Evolutionary conservation across 2,329 filamentous ascomycete species (phyloP).

Genomic region (Amauroascus verrucosus): DNA sequence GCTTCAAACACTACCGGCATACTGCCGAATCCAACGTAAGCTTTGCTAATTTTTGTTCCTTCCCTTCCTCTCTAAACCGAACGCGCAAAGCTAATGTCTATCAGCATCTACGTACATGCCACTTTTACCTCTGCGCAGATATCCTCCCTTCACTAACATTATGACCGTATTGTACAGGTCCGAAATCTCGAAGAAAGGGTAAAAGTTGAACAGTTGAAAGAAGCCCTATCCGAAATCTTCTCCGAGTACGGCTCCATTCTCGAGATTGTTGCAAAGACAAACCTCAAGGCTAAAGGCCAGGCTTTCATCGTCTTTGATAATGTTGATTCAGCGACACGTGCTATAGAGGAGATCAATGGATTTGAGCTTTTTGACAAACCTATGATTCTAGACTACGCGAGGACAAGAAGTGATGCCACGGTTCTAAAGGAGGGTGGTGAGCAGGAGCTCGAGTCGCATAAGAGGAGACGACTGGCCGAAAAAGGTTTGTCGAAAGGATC

Average conservation of each 20-base stretch:
- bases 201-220: conserved; percentile 66
- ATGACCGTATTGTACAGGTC: conserved; percentile 31
- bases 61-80: not conserved
- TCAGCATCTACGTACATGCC: conserved; percentile 33
- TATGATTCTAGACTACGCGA: conserved; percentile 74
- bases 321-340: conserved; percentile 64
- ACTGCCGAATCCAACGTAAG: conserved; percentile 35
- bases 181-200: conserved; percentile 89
- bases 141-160: not conserved
- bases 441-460: conserved; percentile 80
- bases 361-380: conserved; percentile 90
- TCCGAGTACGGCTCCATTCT: conserved; percentile 77
- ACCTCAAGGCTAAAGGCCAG: conserved; percentile 85
- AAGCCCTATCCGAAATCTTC: conserved; percentile 67
- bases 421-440: conserved; percentile 62
- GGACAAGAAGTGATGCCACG: conserved; percentile 75
- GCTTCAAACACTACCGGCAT: conserved; percentile 23
- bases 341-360: conserved; percentile 80
- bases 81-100: conserved; percentile 9
- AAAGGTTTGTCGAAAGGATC: conserved; percentile 52
- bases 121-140: not conserved
- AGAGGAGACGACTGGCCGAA: conserved; percentile 71
- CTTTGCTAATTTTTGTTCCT: not conserved
- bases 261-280: conserved; percentile 79
- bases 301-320: conserved; percentile 87